A percentile compares a stretch with the other conserved stretches of the same genome.
phyloP scores from a whole-genome alignment of 1,284 basidiomycete species.

The Sporisorium graminicola region DNA sequence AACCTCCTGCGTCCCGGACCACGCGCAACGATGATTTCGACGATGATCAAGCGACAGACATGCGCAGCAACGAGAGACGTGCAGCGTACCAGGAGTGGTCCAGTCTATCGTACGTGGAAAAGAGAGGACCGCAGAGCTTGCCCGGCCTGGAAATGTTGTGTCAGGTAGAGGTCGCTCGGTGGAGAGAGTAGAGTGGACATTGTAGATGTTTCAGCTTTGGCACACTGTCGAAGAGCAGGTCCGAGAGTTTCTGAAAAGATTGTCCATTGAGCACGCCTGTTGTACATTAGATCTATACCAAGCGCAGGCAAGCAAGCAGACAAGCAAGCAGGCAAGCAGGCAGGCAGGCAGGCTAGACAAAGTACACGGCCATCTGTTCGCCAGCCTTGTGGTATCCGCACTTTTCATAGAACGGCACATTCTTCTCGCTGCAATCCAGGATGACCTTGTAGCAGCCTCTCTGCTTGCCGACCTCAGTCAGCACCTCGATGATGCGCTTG shows the following conservation, averaged over 20 bases:
- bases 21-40: constrained; percentile 11
- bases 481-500: constrained; percentile 83
- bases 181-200: constrained; percentile 29
- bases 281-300: too few species aligned
- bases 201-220: too few species aligned
- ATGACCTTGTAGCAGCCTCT: constrained; percentile 94
- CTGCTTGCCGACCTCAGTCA: constrained; percentile 80
- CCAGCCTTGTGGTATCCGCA: constrained; percentile 76
- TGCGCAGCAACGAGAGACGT: constrained; percentile 24
- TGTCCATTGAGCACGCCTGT: constrained; percentile 17
- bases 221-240: too few species aligned
- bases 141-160: constrained; percentile 58
- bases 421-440: constrained; percentile 90
- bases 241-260: too few species aligned
- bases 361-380: constrained; percentile 67
- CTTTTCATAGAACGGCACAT: constrained; percentile 96
- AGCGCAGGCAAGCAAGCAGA: too few species aligned
- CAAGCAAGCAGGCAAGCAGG: too few species aligned
- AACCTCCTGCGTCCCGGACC: constrained; percentile 14
- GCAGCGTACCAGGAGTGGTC: constrained; percentile 51
- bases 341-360: constrained; percentile 6
- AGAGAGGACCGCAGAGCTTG: constrained; percentile 46
- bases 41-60: constrained; percentile 10
- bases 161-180: constrained; percentile 61
- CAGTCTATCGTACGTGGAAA: constrained; percentile 52